Evolutionary conservation across 768 basidiomycete species (phyloP), one percentile per base, ranked within the genome.

Genomic region (Termitomyces sp.): DNA sequence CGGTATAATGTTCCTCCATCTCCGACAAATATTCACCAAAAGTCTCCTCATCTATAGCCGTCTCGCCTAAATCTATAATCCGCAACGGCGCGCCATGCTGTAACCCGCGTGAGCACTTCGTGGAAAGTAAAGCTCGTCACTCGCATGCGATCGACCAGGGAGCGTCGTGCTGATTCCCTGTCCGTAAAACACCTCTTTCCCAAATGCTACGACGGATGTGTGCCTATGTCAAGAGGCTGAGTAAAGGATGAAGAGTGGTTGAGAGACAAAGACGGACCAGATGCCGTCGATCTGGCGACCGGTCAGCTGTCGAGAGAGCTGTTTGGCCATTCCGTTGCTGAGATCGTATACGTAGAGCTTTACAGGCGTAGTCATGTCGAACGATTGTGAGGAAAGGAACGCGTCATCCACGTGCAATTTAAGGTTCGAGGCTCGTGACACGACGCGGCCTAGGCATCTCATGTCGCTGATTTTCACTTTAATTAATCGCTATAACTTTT

Each of bases 211-310:
- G 22, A 98, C 81, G 16, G 92, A 93, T 0, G 95, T 96, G 71
- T 98, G 95, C 94, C 93, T 91, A 62, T 49, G 24, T n/a, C 26
- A 37, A 12, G 52, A 7, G 47, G 60, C 54, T 56, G 46, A 44
- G 47, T 9, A 24, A 37, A 47, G 54, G n/a, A 46, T 36, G 42
- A 55, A 41, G 39, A 29, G 18, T 2, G 14, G 20, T 13, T 32
- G 34, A 55, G 27, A 24, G 42, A 41, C 29, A 4, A n/a, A 41
- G 8, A 55, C 62, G n/a, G 29, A 92, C 94, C 95, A 98, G 53
- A 98, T 85, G 0, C 95, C 95, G 60, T 97, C 92, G 53, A 97
- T 92, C 70, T 94, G 92, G 53, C 84, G 82, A 5, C 95, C 95
- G 0, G 89, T 90, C 41, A 97, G 77, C 70, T 89, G 88, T 47